phyloP scores from a whole-genome alignment of 768 basidiomycete species.

The Amanita fuliginea region DNA sequence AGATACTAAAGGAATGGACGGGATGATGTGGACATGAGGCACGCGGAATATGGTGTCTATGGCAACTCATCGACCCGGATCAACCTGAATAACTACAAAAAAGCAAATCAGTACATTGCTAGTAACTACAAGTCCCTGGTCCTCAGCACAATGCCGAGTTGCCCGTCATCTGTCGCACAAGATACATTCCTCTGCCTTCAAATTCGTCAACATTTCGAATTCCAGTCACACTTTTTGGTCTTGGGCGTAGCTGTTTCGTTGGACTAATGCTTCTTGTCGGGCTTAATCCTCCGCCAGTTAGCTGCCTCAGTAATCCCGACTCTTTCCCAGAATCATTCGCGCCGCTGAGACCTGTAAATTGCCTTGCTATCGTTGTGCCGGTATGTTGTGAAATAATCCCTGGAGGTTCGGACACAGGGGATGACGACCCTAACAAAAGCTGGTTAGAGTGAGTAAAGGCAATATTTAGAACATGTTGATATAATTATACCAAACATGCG shows the following conservation, averaged over 20 bases:
- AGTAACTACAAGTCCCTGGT: too few species aligned
- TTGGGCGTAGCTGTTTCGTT: slow-evolving; percentile 52
- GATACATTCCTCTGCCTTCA: slow-evolving; percentile 64
- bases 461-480: neutral
- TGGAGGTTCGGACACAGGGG: slow-evolving; percentile 6
- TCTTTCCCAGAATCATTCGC: slow-evolving; percentile 22
- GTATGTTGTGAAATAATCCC: slow-evolving; percentile 47
- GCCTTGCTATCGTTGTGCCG: slow-evolving; percentile 64
- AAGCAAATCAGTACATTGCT: neutral
- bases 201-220: slow-evolving; percentile 55
- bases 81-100: neutral
- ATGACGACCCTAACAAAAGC: slow-evolving; percentile 1
- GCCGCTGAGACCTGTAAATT: slow-evolving; percentile 54
- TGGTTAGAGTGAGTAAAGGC: neutral
- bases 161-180: slow-evolving; percentile 74
- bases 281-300: slow-evolving; percentile 59
- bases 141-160: slow-evolving; percentile 14
- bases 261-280: slow-evolving; percentile 68
- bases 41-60: neutral
- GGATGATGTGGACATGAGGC: neutral
- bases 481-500: slow-evolving; percentile 62
- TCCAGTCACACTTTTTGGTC: slow-evolving; percentile 74
- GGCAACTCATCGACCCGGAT: neutral
- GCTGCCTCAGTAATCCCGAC: slow-evolving; percentile 33
- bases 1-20: neutral